Percentiles rank a stretch among this genome's conserved stretches.
Conservation (phyloP, 1,139 yeast genomes). For the Taphrina flavorubra region DNA sequence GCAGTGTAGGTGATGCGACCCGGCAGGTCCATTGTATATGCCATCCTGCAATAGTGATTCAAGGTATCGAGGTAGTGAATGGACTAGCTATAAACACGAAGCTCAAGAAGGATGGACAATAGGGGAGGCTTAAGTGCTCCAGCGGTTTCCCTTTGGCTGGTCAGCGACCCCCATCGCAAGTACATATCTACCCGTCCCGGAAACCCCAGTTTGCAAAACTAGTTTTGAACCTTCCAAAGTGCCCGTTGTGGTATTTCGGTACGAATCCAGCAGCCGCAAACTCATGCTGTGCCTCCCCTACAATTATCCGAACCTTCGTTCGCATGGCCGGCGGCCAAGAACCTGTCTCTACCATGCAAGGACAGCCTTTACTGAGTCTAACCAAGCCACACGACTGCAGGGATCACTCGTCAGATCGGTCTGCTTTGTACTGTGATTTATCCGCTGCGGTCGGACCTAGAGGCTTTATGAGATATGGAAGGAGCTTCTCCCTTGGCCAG, state of each 20-base stretch:
- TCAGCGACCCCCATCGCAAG: slow-evolving; percentile 10
- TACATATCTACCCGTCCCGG: slow-evolving; percentile 23
- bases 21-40: slow-evolving; percentile 21
- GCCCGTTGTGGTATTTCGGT: too few species aligned
- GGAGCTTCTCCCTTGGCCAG: too few species aligned
- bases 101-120: slow-evolving; percentile 8
- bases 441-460: too few species aligned
- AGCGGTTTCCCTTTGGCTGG: slow-evolving; percentile 7
- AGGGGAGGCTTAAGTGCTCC: slow-evolving; percentile 20
- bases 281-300: too few species aligned
- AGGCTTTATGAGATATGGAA: too few species aligned
- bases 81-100: not conserved
- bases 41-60: not conserved
- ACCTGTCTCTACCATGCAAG: not conserved
- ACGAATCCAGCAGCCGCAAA: too few species aligned
- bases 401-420: too few species aligned
- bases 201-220: slow-evolving; percentile 21
- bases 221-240: not conserved
- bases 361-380: too few species aligned
- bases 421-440: too few species aligned
- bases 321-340: not conserved
- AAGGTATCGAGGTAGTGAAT: not conserved
- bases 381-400: too few species aligned
- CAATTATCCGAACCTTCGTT: not conserved
- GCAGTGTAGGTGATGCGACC: slow-evolving; percentile 32